phyloP scores from a whole-genome alignment of 306 rosid species.

The Quillaja saponaria region DNA sequence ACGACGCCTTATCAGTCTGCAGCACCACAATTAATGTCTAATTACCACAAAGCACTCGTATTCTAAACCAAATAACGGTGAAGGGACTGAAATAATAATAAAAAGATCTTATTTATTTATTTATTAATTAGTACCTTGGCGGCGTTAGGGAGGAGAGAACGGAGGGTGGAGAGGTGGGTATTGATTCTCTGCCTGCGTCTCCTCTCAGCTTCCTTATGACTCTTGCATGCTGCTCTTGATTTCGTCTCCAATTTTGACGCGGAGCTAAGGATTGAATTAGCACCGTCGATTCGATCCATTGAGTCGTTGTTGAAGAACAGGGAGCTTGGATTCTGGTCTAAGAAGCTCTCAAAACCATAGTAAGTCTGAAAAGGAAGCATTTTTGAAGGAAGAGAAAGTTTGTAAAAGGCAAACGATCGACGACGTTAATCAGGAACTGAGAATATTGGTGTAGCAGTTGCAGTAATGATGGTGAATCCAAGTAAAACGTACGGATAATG shows the following conservation, averaged over 20 bases:
- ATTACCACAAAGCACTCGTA: too few species aligned
- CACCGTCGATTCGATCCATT: slow-evolving; percentile 36
- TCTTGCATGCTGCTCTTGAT: slow-evolving; percentile 63
- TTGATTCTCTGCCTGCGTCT: slow-evolving; percentile 93
- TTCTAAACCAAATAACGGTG: not conserved
- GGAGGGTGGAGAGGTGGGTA: slow-evolving; percentile 78
- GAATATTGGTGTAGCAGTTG: not conserved
- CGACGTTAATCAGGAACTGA: not conserved
- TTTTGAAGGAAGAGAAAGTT: not conserved
- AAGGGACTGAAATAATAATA: not conserved
- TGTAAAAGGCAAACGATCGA: not conserved
- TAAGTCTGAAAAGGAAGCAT: slow-evolving; percentile 56
- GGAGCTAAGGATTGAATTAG: slow-evolving; percentile 38
- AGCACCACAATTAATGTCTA: too few species aligned
- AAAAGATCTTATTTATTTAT: not conserved
- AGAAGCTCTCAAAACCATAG: slow-evolving; percentile 38
- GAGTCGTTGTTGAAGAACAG: slow-evolving; percentile 28
- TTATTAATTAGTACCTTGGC: slow-evolving; percentile 44
- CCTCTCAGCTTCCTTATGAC: slow-evolving; percentile 93
- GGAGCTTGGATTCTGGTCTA: slow-evolving; percentile 16
- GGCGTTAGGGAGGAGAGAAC: slow-evolving; percentile 75
- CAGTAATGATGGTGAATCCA: not conserved
- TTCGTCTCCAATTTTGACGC: slow-evolving; percentile 42
- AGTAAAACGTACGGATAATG: slow-evolving; percentile 14
- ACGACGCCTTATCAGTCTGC: slow-evolving; percentile 85